Conservation (phyloP, 1,284 basidiomycete genomes). For the Tilletiopsis washingtonensis region DNA sequence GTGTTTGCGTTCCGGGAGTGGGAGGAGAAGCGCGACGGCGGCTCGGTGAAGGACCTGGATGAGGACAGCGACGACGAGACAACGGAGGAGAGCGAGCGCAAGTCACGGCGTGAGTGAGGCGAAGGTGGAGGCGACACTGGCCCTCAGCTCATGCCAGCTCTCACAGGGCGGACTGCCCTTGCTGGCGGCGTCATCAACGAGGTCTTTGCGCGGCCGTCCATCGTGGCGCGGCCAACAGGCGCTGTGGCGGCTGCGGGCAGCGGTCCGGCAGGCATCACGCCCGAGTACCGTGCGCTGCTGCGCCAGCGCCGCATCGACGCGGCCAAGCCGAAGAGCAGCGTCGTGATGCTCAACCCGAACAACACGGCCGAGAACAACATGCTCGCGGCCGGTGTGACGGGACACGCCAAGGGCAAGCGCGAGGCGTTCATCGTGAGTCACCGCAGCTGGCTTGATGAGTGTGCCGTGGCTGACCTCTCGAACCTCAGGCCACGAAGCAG, state of each 20-base stretch:
- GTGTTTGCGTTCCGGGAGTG: slow-evolving; percentile 41
- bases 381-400: slow-evolving; percentile 39
- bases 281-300: slow-evolving; percentile 50
- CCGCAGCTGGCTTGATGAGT: neutral
- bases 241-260: neutral
- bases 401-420: slow-evolving; percentile 6
- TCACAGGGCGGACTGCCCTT: neutral
- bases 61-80: slow-evolving; percentile 4
- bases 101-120: neutral
- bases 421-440: slow-evolving; percentile 4
- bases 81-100: neutral
- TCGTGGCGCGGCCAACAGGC: neutral
- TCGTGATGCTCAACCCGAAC: slow-evolving; percentile 49
- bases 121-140: neutral
- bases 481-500: no score
- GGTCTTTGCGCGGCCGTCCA: neutral
- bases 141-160: neutral
- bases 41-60: slow-evolving; percentile 15
- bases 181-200: neutral
- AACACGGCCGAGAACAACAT: slow-evolving; percentile 47
- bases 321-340: slow-evolving; percentile 49
- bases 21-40: slow-evolving; percentile 11
- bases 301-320: slow-evolving; percentile 48
- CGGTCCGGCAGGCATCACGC: slow-evolving; percentile 26
- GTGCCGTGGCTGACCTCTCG: neutral